Conservation (phyloP, 139 green algal genomes). For the Chlamydomonas incerta region DNA sequence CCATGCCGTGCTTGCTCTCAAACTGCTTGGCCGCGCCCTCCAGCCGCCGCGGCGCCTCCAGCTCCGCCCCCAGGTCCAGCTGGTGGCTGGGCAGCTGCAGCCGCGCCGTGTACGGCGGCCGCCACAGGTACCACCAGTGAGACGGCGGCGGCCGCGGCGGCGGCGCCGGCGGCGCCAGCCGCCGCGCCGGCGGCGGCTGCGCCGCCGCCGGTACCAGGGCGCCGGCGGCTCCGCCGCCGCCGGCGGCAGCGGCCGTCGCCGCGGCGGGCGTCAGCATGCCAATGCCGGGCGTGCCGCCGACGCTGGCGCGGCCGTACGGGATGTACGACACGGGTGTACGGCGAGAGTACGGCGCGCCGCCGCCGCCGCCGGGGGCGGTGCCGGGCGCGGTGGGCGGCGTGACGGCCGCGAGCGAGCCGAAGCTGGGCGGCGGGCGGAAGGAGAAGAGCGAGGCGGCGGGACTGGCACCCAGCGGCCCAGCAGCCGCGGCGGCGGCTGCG, state of each 20-base stretch:
- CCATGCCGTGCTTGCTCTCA: constrained; percentile 60
- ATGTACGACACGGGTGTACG: not conserved
- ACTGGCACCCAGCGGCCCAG: not conserved
- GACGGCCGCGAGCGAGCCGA: constrained; percentile 5
- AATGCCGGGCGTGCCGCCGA: not conserved
- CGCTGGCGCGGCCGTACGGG: not conserved
- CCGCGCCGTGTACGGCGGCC: constrained; percentile 64
- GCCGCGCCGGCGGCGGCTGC: not conserved
- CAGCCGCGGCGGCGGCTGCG: constrained; percentile 1
- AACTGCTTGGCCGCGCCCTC: constrained; percentile 35
- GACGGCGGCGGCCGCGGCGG: constrained; percentile 36
- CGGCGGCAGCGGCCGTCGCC: not conserved
- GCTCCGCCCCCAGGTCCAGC: constrained; percentile 24
- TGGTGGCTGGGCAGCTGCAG: constrained; percentile 53
- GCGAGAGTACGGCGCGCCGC: too few species aligned
- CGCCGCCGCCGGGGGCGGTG: not conserved
- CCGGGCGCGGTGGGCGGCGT: not conserved
- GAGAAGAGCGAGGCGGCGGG: constrained; percentile 15
- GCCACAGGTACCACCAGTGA: constrained; percentile 46
- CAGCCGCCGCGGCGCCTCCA: constrained; percentile 27
- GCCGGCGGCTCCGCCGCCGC: not conserved
- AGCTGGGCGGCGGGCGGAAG: constrained; percentile 1
- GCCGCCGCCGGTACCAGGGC: not conserved
- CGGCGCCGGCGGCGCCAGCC: not conserved
- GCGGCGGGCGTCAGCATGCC: not conserved